Base-by-base conservation (phyloP, 2,329 filamentous ascomycete species). In the Aureobasidium vineae region DNA sequence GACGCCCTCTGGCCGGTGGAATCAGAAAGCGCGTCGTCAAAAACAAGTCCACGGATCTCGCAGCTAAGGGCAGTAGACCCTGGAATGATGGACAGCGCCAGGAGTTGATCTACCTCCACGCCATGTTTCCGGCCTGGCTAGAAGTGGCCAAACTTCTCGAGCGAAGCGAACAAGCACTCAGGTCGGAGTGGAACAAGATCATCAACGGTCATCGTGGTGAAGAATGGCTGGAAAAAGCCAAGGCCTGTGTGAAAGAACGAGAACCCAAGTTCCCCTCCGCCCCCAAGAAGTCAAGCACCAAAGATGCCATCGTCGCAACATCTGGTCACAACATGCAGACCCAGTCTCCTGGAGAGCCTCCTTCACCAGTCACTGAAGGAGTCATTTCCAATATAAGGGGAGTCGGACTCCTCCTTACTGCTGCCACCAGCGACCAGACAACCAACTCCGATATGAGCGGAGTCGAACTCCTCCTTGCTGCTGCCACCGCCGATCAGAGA, bases 1-100 rank as follows among this genome's bases (percentile, higher is more conserved):
- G 36, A 16, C 19, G 16, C 7, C 15, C 6, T 5, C 16, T 10
- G 8, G 16, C 4, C 5, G 38, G 3, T 13, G 8, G 19, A 26
- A 19, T 43, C 15, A 28, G 49, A 4, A 31, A 31, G 28, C 57
- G 57, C 28, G 26, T 31, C 26, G 41, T 60, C 26, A 60, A 47
- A 13, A 49, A 61, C 57, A 61, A 38, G 43, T 28, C 41, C 57
- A 47, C 8, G 11, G 19, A 61, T 19, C 40, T 47, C 57, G 57
- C 57, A 47, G 1, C 19, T 19, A 11, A 36, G 3, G 57, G 57
- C 41, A 33, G 16, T 16, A 13, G 10, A 15, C n/a, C 40, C 26
- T 60, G 56, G 56, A 16, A 21, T n/a, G 41, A 61, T 16, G 28
- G 6, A 10, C 10, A 16, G 21, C 43, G 43, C 16, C 40, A 38